Evolutionary conservation across 2,329 filamentous ascomycete species (phyloP).

Genomic region (Fusarium sp.): DNA sequence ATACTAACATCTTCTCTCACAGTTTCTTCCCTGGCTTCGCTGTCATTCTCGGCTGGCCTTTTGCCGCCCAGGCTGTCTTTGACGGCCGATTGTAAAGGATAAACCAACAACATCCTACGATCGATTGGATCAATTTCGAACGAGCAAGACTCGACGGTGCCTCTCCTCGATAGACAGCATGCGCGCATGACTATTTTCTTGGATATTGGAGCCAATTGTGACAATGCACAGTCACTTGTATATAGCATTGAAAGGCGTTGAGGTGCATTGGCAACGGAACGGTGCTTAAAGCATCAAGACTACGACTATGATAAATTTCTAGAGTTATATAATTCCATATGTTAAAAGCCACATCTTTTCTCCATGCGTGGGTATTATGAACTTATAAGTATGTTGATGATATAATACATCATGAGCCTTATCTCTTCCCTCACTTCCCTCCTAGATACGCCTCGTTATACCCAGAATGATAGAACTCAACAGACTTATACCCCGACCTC

Average conservation of each 20-base stretch:
- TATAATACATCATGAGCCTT: no score
- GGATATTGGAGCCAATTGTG: conserved; percentile 28
- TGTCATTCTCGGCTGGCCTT: conserved; percentile 52
- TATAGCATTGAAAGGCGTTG: conserved; percentile 48
- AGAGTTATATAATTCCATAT: conserved; percentile 47
- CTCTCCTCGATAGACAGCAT: conserved; percentile 23
- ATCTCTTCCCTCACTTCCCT: conserved; percentile 9
- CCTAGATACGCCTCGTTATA: conserved; percentile 25
- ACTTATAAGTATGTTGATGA: no score
- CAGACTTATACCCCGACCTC: conserved; percentile 24
- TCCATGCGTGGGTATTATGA: not conserved
- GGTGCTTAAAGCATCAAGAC: conserved; percentile 40
- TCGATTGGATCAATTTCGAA: conserved; percentile 25
- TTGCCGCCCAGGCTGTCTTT: conserved; percentile 43
- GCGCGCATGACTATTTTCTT: conserved; percentile 8
- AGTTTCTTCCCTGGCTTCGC: conserved; percentile 52
- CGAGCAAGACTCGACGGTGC: conserved; percentile 35
- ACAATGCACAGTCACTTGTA: conserved; percentile 43
- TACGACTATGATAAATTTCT: conserved; percentile 43
- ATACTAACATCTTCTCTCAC: conserved; percentile 19
- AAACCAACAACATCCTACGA: conserved; percentile 5
- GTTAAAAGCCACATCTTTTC: conserved; percentile 15
- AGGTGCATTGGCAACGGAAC: conserved; percentile 39
- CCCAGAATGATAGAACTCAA: conserved; percentile 24
- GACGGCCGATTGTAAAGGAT: conserved; percentile 49